Conservation (phyloP, 208 protist species). For the Borovskyia barvae region DNA sequence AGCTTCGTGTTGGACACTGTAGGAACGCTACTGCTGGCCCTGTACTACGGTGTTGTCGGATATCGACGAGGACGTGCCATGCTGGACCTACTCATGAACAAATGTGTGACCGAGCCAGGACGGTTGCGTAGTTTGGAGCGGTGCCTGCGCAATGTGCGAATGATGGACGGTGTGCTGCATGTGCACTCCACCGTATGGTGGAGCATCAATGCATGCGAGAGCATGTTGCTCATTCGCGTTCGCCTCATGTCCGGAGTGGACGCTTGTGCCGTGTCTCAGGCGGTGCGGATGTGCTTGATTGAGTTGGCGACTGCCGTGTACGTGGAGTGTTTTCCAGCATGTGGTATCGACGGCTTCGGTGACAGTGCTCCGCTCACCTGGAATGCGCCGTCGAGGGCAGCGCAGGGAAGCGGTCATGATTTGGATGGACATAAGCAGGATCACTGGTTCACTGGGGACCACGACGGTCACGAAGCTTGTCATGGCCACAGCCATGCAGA, state of each 20-base stretch:
- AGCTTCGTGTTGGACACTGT: slow-evolving; percentile 12
- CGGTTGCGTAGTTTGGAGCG: slow-evolving; percentile 29
- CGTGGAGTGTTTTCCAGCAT: slow-evolving; percentile 51
- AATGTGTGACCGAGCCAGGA: slow-evolving; percentile 25
- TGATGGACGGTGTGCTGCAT: slow-evolving; percentile 52
- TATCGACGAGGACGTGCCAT: slow-evolving; percentile 24
- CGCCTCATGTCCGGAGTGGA: slow-evolving; percentile 41
- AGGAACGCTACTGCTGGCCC: slow-evolving; percentile 23
- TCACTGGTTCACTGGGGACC: slow-evolving; percentile 8
- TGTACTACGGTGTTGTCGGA: slow-evolving; percentile 28
- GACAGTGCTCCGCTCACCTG: slow-evolving; percentile 1
- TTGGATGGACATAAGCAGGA: slow-evolving; percentile 17
- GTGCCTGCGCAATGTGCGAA: slow-evolving; percentile 38
- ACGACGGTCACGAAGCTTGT: background rate
- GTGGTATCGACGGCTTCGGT: slow-evolving; percentile 5
- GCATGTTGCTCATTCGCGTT: slow-evolving; percentile 59
- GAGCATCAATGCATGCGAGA: slow-evolving; percentile 36
- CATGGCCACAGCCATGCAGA: background rate
- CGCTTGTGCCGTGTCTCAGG: slow-evolving; percentile 23
- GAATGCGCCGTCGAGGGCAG: background rate
- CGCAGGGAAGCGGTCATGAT: background rate
- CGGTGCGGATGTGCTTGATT: slow-evolving; percentile 33
- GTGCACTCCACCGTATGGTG: slow-evolving; percentile 54
- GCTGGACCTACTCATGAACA: slow-evolving; percentile 71
- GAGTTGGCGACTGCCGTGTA: slow-evolving; percentile 46